phyloP scores from a whole-genome alignment of 2,329 filamentous ascomycete genomes.

The Nigrospora oryzae region DNA sequence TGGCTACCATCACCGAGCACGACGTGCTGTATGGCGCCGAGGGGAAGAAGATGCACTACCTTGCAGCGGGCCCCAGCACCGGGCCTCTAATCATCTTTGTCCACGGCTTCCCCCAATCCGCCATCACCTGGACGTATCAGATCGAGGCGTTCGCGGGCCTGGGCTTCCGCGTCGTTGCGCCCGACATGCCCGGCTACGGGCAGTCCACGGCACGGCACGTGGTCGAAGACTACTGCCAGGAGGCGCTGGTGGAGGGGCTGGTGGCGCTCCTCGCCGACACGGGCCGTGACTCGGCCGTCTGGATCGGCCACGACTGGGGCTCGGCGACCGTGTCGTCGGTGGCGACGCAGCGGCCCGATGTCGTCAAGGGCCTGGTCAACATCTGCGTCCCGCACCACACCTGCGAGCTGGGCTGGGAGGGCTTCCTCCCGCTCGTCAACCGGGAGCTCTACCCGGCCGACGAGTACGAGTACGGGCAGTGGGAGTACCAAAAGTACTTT shows the following conservation, averaged over 20 bases:
- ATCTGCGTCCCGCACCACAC: constrained; percentile 30
- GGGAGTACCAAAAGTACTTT: constrained; percentile 20
- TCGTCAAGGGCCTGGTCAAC: constrained; percentile 12
- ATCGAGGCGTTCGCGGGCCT: constrained; percentile 16
- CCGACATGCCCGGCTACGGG: constrained; percentile 28
- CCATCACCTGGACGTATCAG: constrained; percentile 21
- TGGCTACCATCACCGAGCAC: constrained; percentile 6
- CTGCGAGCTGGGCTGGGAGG: constrained; percentile 29
- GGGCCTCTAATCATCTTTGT: constrained; percentile 23
- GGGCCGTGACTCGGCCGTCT: constrained; percentile 28
- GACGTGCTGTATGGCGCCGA: constrained; percentile 10
- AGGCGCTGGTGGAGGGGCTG: constrained; percentile 22
- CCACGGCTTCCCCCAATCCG: constrained; percentile 27
- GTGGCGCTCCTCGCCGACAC: constrained; percentile 22
- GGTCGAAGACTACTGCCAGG: constrained; percentile 19
- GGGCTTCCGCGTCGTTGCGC: constrained; percentile 22
- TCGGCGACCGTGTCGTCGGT: constrained; percentile 15
- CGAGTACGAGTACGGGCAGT: constrained; percentile 25
- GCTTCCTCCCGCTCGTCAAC: constrained; percentile 25
- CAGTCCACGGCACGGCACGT: constrained; percentile 20
- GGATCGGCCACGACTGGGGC: constrained; percentile 38
- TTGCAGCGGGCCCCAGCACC: constrained; percentile 15
- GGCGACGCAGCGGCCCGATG: constrained; percentile 18
- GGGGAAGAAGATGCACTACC: constrained; percentile 19
- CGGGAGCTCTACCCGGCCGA: constrained; percentile 34